Conservation (phyloP, 2,329 filamentous ascomycete species). For the Cadophora luteo-olivacea region DNA sequence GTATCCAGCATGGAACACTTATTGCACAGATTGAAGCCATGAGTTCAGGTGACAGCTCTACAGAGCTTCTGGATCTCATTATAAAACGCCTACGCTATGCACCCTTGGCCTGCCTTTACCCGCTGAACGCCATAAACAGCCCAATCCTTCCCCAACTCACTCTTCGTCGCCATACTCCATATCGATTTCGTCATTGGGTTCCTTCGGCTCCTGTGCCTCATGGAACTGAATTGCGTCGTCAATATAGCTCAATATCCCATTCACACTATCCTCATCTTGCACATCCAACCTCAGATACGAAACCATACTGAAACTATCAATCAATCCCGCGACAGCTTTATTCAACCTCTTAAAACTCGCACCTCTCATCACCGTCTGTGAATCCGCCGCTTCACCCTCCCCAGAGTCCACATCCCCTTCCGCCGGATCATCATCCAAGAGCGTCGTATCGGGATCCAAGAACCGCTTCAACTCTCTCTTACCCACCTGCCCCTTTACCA, state of each 20-base stretch:
- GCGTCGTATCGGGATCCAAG: constrained; percentile 80
- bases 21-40: not conserved
- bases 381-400: constrained; percentile 62
- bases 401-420: constrained; percentile 52
- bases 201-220: constrained; percentile 89
- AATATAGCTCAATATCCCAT: constrained; percentile 84
- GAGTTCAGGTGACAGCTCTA: not conserved
- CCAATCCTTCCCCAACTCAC: constrained; percentile 16
- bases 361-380: constrained; percentile 79
- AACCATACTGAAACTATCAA: constrained; percentile 98
- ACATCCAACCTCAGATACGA: constrained; percentile 90
- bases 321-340: constrained; percentile 84
- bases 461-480: constrained; percentile 91
- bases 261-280: constrained; percentile 91
- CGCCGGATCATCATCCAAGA: constrained; percentile 75
- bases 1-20: not conserved
- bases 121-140: constrained; percentile 21
- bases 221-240: constrained; percentile 94
- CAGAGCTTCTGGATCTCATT: constrained; percentile 29
- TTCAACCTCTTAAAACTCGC: constrained; percentile 84
- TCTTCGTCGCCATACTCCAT: constrained; percentile 49
- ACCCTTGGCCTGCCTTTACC: constrained; percentile 17
- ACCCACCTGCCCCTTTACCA: constrained; percentile 87
- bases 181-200: constrained; percentile 72
- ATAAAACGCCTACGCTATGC: constrained; percentile 40